Percentiles rank a stretch among this genome's conserved stretches.
phyloP scores from a whole-genome alignment of 1,139 yeast species.

The Citeromyces hawaiiensis region DNA sequence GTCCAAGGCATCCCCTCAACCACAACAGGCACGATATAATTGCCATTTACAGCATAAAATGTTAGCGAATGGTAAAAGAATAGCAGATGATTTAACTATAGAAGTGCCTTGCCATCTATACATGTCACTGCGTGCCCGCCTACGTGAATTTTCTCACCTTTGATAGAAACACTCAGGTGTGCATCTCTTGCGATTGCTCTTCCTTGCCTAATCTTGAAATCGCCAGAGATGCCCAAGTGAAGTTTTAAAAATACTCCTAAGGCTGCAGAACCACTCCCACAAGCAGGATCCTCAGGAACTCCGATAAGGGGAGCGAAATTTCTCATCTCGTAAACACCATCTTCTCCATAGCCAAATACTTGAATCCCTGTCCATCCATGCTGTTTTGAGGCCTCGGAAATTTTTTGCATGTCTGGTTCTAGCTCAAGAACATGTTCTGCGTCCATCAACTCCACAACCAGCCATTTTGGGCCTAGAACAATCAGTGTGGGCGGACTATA shows the following conservation, averaged over 20 bases:
- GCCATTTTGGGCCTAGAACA: slow-evolving; percentile 30
- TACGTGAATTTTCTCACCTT: not conserved
- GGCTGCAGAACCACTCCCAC: slow-evolving; percentile 27
- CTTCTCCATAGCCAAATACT: slow-evolving; percentile 20
- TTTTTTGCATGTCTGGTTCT: slow-evolving; percentile 17
- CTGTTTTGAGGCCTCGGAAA: slow-evolving; percentile 11
- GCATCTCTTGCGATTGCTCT: not conserved
- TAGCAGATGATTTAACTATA: too few relatives aligned
- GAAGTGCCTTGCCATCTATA: not conserved
- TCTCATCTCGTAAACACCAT: slow-evolving; percentile 19
- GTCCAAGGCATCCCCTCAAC: too few relatives aligned
- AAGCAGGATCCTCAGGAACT: slow-evolving; percentile 34
- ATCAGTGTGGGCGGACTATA: slow-evolving; percentile 13
- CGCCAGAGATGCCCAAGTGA: not conserved
- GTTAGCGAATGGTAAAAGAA: too few relatives aligned
- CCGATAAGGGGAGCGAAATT: slow-evolving; percentile 25
- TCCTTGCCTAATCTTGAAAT: not conserved
- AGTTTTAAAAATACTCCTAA: not conserved
- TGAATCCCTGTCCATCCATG: slow-evolving; percentile 21
- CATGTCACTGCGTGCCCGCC: not conserved
- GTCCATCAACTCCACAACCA: slow-evolving; percentile 18
- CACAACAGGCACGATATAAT: too few relatives aligned
- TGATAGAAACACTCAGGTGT: not conserved
- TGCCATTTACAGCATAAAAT: too few relatives aligned
- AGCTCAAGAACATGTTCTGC: slow-evolving; percentile 19